Evolutionary conservation across 805 yeast species (phyloP).

Genomic region (Starmerella roubikii): DNA sequence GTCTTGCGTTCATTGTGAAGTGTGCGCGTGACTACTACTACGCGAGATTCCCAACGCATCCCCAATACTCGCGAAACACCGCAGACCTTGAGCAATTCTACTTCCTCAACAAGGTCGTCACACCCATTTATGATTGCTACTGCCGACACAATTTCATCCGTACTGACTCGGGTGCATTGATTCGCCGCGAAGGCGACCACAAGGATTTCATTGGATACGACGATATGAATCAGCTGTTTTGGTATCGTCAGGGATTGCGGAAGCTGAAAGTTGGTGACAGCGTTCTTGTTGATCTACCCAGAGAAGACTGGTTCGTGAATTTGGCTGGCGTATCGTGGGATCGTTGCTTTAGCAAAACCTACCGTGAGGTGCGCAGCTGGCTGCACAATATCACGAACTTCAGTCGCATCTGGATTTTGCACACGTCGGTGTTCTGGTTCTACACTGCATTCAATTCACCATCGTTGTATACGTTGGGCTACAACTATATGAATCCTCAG

Average conservation of each 20-base stretch:
- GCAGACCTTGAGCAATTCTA: conserved; percentile 1
- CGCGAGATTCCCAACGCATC: not conserved
- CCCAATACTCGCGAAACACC: not conserved
- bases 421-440: conserved; percentile 62
- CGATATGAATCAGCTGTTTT: conserved; percentile 76
- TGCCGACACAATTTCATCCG: conserved; percentile 40
- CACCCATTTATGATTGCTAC: conserved; percentile 57
- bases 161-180: conserved; percentile 31
- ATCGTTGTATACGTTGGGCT: conserved; percentile 47
- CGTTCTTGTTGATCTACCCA: conserved; percentile 25
- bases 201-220: conserved; percentile 67
- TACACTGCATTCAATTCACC: conserved; percentile 58
- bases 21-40: conserved; percentile 55
- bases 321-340: conserved; percentile 52
- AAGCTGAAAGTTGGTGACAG: conserved; percentile 29
- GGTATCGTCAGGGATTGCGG: conserved; percentile 63
- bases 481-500: conserved; percentile 30
- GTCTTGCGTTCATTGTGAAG: conserved; percentile 70
- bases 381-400: conserved; percentile 58
- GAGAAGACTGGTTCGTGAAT: conserved; percentile 41
- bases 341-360: conserved; percentile 59
- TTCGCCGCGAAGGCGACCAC: conserved; percentile 48
- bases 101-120: conserved; percentile 49
- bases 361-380: conserved; percentile 64
- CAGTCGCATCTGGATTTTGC: conserved; percentile 69